These are phyloP conservation scores for Inonotus obliquus DNA, from an alignment of 1,284 basidiomycete genomes.

Conservation along the genomic window DNA sequence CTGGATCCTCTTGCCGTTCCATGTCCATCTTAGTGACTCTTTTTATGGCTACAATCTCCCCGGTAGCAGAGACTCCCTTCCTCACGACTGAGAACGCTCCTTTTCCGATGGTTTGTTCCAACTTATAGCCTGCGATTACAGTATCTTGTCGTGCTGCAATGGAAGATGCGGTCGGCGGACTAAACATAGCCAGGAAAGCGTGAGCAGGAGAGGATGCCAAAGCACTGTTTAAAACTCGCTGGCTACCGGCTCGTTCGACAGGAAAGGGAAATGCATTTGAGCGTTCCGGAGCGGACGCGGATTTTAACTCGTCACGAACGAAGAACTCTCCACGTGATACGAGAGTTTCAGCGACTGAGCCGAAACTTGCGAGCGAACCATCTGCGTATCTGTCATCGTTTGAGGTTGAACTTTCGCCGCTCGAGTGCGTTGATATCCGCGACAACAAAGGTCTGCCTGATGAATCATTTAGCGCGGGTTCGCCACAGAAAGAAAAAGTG, in stretches of 20 bases:
- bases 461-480: constrained; percentile 6
- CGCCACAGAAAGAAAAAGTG: constrained; percentile 10
- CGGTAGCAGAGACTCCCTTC: constrained; percentile 62
- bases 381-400: not conserved
- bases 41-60: constrained; percentile 76
- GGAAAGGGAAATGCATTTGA: constrained; percentile 5
- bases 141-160: constrained; percentile 54
- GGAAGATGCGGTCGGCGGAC: constrained; percentile 30
- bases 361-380: constrained; percentile 7
- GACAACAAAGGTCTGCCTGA: constrained; percentile 7
- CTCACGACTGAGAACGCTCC: constrained; percentile 89
- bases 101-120: constrained; percentile 75
- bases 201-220: constrained; percentile 70
- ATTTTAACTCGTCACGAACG: constrained; percentile 7
- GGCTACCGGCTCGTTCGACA: not conserved
- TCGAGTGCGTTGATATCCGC: constrained; percentile 5
- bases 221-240: not conserved
- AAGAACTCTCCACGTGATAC: not conserved
- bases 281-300: constrained; percentile 17
- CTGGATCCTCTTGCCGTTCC: constrained; percentile 44
- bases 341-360: constrained; percentile 3
- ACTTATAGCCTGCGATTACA: constrained; percentile 62
- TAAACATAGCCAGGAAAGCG: constrained; percentile 72
- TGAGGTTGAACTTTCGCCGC: not conserved
- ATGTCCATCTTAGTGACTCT: constrained; percentile 62